These are phyloP conservation scores for Candida patagonica DNA, from an alignment of 805 yeast species.

Conservation along the genomic window DNA sequence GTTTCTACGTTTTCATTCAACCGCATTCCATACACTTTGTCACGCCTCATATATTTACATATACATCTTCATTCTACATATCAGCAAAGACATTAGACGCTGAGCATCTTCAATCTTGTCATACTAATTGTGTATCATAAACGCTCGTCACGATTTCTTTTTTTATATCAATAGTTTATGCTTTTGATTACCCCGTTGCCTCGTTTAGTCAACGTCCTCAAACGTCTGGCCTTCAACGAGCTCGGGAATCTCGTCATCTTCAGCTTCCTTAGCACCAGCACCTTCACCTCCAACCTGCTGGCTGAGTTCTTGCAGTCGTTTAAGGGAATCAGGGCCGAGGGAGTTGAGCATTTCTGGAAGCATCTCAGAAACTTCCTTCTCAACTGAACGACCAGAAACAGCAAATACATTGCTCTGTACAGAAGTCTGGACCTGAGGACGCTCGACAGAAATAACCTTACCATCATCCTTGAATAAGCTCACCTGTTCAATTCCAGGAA, in stretches of 20 bases:
- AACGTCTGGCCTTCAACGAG: slow-evolving; percentile 85
- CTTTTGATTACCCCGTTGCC: too few relatives aligned
- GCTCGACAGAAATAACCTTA: slow-evolving; percentile 88
- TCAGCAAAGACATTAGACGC: too few relatives aligned
- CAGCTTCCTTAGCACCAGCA: slow-evolving; percentile 37
- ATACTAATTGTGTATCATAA: too few relatives aligned
- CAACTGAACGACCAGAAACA: slow-evolving; percentile 90
- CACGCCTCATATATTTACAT: slow-evolving; percentile 1
- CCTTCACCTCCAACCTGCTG: slow-evolving; percentile 49
- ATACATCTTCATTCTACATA: neutral
- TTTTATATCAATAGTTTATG: too few relatives aligned
- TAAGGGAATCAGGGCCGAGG: slow-evolving; percentile 91
- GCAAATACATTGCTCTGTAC: slow-evolving; percentile 86
- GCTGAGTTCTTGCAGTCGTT: slow-evolving; percentile 81
- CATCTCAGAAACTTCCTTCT: slow-evolving; percentile 84
- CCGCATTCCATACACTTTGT: neutral
- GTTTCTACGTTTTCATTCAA: too few relatives aligned
- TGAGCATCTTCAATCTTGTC: too few relatives aligned
- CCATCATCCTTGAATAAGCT: slow-evolving; percentile 97
- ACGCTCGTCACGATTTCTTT: too few relatives aligned
- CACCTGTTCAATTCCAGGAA: slow-evolving; percentile 91
- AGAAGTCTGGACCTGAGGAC: slow-evolving; percentile 93
- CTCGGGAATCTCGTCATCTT: slow-evolving; percentile 48
- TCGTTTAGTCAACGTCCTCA: slow-evolving; percentile 51
- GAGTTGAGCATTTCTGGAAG: slow-evolving; percentile 92